Evolutionary conservation across 2,329 filamentous ascomycete genomes (phyloP), one percentile per base, ranked within the genome.

Genomic region (Rutstroemia sp.): DNA sequence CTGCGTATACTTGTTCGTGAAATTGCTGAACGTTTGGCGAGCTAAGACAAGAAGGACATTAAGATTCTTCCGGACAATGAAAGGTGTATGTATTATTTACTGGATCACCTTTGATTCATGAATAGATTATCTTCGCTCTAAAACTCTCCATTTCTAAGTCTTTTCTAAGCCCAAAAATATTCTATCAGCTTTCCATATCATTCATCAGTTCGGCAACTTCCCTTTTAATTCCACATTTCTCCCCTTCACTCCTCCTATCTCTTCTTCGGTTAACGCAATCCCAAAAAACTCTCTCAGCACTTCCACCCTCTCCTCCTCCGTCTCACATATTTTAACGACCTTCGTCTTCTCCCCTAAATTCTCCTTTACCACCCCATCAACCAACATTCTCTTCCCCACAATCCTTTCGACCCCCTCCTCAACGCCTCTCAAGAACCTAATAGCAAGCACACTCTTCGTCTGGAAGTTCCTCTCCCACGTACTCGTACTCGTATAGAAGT

Each of bases 381-480:
- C 67, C 60, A 86, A 64, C 68, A 80, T 77, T 54, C 78, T 68
- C 64, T 80, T 78, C 2, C 81, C 82, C 25, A 75, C 71, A 48
- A 82, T 73, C 60, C 74, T 71, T 25, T 55, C 57, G 1, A 39
- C 45, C 1, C 69, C 58, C 30, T 68, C 66, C 51, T 51, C 54
- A 16, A 7, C 9, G 25, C 68, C 67, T 56, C 82, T 63, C 53
- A 87, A 67, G 67, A 87, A 84, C 68, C 75, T 78, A 48, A 81
- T 73, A 50, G 81, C 76, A 21, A 87, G 67, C 38, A 86, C 68
- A 2, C 67, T 75, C 55, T 74, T 71, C 10, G 77, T 79, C 67
- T 87, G 86, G 81, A 65, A 58, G 86, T 70, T 69, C 83, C 82
- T 67, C 73, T 78, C 52, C 76, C 73, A 56, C 79, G 76, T 19